Base-by-base conservation (phyloP, 2,329 filamentous ascomycete species). In the Xylaria sp. region DNA sequence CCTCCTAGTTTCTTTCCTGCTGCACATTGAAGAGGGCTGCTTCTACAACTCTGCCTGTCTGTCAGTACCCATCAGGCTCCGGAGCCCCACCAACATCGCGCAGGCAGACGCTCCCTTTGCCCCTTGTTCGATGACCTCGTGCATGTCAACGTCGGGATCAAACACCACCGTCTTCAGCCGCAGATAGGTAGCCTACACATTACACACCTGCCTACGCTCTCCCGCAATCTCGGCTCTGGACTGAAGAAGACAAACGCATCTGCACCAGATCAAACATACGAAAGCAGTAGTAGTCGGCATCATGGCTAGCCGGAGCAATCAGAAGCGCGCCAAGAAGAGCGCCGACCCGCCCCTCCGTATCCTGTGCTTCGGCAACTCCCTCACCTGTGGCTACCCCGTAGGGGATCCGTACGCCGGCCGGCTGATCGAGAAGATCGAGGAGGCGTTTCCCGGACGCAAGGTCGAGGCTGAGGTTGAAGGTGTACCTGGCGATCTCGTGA, bases 311-410 rank as follows among this genome's bases (percentile, higher is more conserved):
- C 57, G 57, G 15, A 28, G 57, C 2, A 56, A 5, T 9, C 12
- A 50, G 41, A 59, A 48, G 32, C 5, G 52, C 10, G 28, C 28
- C 32, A 66, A 52, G 20, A 73, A 65, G 68, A 76, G 74, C 66
- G 76, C 80, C 39, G 75, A 70, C 72, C 76, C 75, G 63, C 78
- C 80, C 37, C 81, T 89, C 34, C 82, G 84, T 74, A 85, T 91
- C 75, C 84, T 91, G 69, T 90, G 89, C 82, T 88, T 91, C 78
- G 89, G 89, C 77, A 84, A 90, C 82, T 90, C 88, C 48, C 84
- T 92, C 55, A 91, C 89, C 6, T 83, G 82, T 13, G 90, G 90
- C 51, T 90, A 82, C 76, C 78, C 77, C 37, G 81, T 82, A 37
- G 62, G 71, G 67, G 83, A 87, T 68, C 88, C 90, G 0, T 92